Evolutionary conservation across 2,329 filamentous ascomycete genomes (phyloP), one percentile per base, ranked within the genome.

Genomic region (Samsoniella hepiali): DNA sequence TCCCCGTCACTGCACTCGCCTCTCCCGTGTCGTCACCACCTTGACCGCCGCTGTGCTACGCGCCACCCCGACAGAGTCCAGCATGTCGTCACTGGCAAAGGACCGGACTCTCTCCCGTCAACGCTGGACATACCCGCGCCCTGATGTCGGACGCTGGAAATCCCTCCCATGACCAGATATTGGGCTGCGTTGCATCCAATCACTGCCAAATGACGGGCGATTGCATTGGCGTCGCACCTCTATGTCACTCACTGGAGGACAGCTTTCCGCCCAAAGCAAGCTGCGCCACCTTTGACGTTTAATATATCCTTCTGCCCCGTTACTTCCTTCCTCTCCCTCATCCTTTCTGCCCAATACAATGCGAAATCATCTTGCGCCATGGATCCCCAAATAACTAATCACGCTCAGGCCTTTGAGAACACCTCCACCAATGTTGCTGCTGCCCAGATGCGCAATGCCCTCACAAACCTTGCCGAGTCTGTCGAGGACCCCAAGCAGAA

Each of bases 361-460:
- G 17, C 31, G 11, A 40, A 36, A 27, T 29, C 15, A 17, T 45
- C 42, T 17, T 57, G 10, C 15, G 50, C 27, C 55, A 42, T 34
- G 58, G 58, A 62, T 54, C 22, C 8, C 17, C 47, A 60, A 69
- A 72, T 76, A 70, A 77, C 67, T 10, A 56, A 62, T 29, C 59
- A 60, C 62, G 3, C 34, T 45, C 72, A 98, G 95, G 95, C 95
- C 67, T 99, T 99, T 78, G 95, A 99, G 81, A 98, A 98, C 87
- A 96, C 95, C 71, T 97, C 94, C 63, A 99, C 95, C 74, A 97
- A 92, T 72, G 94, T 99, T 69, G 95, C 95, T 67, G 95, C 95
- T 63, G 96, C 93, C 65, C 95, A 99, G 83, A 99, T 99, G 95
- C 92, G 95, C 79, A 99, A 99, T 85, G 86, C 92, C 66, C 85